Evolutionary conservation across 202 grass and related monocot genomes (phyloP).

Genomic region (Hordeum pubiflorum): DNA sequence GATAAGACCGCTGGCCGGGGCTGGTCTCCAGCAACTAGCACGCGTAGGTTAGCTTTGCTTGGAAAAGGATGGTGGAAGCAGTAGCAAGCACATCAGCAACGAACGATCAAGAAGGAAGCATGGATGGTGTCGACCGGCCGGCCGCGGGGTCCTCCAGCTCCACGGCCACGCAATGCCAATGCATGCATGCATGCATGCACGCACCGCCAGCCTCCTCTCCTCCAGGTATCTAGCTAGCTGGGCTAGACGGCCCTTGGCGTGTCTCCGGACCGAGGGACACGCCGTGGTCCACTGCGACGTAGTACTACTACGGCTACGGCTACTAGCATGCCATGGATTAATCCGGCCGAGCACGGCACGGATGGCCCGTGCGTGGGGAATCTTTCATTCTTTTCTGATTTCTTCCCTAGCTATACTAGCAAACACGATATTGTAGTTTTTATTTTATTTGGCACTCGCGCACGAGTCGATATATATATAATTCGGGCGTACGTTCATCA

Average conservation of each 20-base stretch:
- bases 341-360: neutral
- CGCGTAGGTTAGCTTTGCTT: neutral
- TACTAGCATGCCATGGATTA: neutral
- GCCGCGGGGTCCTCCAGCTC: neutral
- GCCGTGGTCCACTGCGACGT: neutral
- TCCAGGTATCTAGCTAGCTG: neutral
- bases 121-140: neutral
- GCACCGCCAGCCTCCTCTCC: neutral
- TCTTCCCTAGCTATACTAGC: too few relatives aligned
- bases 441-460: neutral
- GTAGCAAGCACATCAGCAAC: too few relatives aligned
- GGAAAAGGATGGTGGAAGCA: neutral
- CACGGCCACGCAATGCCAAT: too few relatives aligned
- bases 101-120: neutral
- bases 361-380: neutral
- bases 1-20: neutral
- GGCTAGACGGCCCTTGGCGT: neutral
- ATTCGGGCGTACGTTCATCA: too few relatives aligned
- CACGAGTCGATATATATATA: neutral
- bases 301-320: neutral
- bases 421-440: neutral
- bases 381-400: neutral
- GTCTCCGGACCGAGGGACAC: constrained; percentile 3
- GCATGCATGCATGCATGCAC: neutral
- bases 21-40: neutral